A percentile compares a stretch with the other conserved stretches of the same genome.
Conservation (phyloP, 129 eudicot genomes). For the Pulicaria dysenterica region DNA sequence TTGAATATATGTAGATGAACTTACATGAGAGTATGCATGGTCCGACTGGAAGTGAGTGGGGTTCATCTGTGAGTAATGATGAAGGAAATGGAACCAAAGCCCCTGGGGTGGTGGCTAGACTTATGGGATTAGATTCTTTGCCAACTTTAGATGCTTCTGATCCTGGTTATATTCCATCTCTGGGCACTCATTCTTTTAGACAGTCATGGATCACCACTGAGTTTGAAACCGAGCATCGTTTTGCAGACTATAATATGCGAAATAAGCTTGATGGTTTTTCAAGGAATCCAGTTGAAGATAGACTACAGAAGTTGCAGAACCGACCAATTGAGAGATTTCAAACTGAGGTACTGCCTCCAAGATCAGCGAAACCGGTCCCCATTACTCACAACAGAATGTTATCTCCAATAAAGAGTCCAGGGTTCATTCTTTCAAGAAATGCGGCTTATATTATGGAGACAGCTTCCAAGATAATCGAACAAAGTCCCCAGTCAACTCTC, state of each 20-base stretch:
- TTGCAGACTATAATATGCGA: slow-evolving; percentile 50
- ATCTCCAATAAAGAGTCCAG: slow-evolving; percentile 98
- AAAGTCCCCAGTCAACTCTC: slow-evolving; percentile 59
- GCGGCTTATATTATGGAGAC: slow-evolving; percentile 82
- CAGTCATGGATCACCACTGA: slow-evolving; percentile 47
- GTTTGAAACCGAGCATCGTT: slow-evolving; percentile 46
- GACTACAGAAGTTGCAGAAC: slow-evolving; percentile 57
- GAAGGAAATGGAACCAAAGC: slow-evolving; percentile 66
- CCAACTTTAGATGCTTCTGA: slow-evolving; percentile 66
- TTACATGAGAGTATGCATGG: slow-evolving; percentile 48
- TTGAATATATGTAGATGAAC: slow-evolving; percentile 48
- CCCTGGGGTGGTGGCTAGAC: slow-evolving; percentile 98
- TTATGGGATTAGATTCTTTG: slow-evolving; percentile 93
- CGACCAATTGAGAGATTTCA: slow-evolving; percentile 91
- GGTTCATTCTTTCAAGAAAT: slow-evolving; percentile 69
- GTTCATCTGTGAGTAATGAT: slow-evolving; percentile 59
- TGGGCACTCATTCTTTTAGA: slow-evolving; percentile 57
- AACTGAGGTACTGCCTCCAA: slow-evolving; percentile 86
- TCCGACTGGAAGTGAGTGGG: slow-evolving; percentile 51
- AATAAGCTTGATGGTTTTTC: slow-evolving; percentile 71
- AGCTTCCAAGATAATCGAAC: slow-evolving; percentile 80
- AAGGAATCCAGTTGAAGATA: slow-evolving; percentile 62
- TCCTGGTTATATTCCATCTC: slow-evolving; percentile 43
- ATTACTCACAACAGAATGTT: slow-evolving; percentile 69
- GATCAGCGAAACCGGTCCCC: slow-evolving; percentile 78